Percentiles rank a stretch among this genome's conserved stretches.
phyloP scores from a whole-genome alignment of 495 filamentous ascomycete genomes.

The Aspergillus coremiiformis region DNA sequence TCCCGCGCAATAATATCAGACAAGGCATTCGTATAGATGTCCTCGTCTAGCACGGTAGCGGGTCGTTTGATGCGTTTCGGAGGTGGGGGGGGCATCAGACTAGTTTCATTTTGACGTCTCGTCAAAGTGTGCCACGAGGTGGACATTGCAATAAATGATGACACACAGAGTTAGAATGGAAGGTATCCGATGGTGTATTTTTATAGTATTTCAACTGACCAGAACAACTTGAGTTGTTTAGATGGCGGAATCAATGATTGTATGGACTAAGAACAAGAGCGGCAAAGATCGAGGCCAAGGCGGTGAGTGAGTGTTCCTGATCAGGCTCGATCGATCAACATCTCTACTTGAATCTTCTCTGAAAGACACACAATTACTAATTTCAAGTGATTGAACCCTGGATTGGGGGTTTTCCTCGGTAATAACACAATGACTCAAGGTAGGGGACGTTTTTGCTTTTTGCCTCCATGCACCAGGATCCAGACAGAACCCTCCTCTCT shows the following conservation, averaged over 20 bases:
- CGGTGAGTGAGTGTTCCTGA: not conserved
- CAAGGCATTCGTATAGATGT: slow-evolving; percentile 81
- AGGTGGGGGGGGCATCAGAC: slow-evolving; percentile 85
- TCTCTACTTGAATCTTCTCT: too few relatives aligned
- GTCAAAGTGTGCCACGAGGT: slow-evolving; percentile 27
- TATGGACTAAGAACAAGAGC: not conserved
- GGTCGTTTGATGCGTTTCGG: slow-evolving; percentile 91
- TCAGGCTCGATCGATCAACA: too few relatives aligned
- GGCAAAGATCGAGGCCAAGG: slow-evolving; percentile 1
- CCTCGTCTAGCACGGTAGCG: slow-evolving; percentile 83
- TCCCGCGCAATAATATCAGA: slow-evolving; percentile 95
- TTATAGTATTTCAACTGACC: too few relatives aligned
- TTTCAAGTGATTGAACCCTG: too few relatives aligned
- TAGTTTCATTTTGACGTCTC: slow-evolving; percentile 48
- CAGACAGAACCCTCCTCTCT: not conserved
- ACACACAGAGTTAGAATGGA: slow-evolving; percentile 15
- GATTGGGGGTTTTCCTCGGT: not conserved
- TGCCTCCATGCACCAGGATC: not conserved
- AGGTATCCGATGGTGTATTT: too few relatives aligned
- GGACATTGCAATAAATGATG: slow-evolving; percentile 1
- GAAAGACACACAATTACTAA: too few relatives aligned
- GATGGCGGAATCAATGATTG: too few relatives aligned
- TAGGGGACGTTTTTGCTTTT: not conserved
- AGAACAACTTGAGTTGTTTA: too few relatives aligned
- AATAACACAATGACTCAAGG: not conserved